These are phyloP conservation scores for Boletus speciosus DNA, from an alignment of 768 basidiomycete genomes.

Conservation along the genomic window DNA sequence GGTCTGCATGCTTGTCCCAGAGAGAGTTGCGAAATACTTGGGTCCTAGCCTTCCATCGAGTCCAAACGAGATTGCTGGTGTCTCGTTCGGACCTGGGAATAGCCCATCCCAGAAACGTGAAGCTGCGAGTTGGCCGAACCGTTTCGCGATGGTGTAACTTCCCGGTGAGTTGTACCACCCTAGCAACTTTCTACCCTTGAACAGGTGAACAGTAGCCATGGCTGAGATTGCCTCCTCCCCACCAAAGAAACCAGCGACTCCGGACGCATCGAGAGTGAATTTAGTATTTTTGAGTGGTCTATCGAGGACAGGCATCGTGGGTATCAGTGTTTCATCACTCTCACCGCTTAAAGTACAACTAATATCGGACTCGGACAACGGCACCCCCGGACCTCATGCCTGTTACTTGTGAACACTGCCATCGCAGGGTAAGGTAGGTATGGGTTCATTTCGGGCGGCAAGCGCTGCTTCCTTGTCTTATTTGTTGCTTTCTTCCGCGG, in stretches of 20 bases:
- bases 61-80: slow-evolving; percentile 28
- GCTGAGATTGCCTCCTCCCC: slow-evolving; percentile 38
- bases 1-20: slow-evolving; percentile 28
- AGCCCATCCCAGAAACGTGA: slow-evolving; percentile 31
- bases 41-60: slow-evolving; percentile 30
- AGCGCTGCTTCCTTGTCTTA: too few species aligned
- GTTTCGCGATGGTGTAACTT: slow-evolving; percentile 33
- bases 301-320: slow-evolving; percentile 16
- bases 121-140: slow-evolving; percentile 29
- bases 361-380: neutral
- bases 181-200: slow-evolving; percentile 30
- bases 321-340: neutral
- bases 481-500: neutral
- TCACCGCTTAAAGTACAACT: neutral
- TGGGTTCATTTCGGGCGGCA: too few species aligned
- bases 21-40: slow-evolving; percentile 22
- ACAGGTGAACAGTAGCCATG: slow-evolving; percentile 35
- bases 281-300: slow-evolving; percentile 2
- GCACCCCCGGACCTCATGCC: too few species aligned
- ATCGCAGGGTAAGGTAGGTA: too few species aligned
- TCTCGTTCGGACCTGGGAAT: slow-evolving; percentile 28
- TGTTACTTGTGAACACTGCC: too few species aligned
- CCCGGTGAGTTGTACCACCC: slow-evolving; percentile 39
- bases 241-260: slow-evolving; percentile 36
- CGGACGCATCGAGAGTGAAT: slow-evolving; percentile 28